Base-by-base conservation (phyloP, 148 eudicot genomes). In the Spergularia bocconei region DNA sequence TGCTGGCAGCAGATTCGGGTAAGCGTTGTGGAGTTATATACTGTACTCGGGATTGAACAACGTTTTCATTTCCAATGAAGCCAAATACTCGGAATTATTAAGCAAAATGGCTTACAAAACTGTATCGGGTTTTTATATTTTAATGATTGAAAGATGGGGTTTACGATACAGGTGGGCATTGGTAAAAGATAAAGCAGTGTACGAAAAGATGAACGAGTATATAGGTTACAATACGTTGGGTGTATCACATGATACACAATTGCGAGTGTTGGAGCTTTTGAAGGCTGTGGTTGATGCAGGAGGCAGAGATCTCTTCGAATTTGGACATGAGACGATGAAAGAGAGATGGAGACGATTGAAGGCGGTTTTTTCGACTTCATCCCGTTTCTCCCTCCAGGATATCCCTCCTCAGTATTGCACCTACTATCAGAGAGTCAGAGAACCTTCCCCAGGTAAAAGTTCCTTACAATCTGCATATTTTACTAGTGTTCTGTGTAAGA, bases 1-100 rank as follows among this genome's bases (percentile, higher is more conserved):
- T 74, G 92, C 90, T n/a, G 92, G 92, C 38, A 77, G 79, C 13
- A 67, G 92, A 80, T 89, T 89, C 36, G 90, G 92, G 90, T 89
- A 77, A 12, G 39, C 2, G 36, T 29, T 0, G 36, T 29, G 4
- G 4, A 29, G 36, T 65, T 41, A 29, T 29, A 29, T 29, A 1
- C 25, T 29, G 7, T 58, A 58, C 33, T 29, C 33, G 33, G 33
- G 33, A 1, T 29, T 29, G 33, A 29, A 29, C 1, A 29, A 29
- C 33, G 1, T 41, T 41, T 5, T 8, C 47, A 41, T 41, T 41
- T 41, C 47, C 47, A 41, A 41, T 41, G 7, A 8, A 41, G 47
- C 47, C 7, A 44, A 44, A 44, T 6, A 44, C 48, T 44, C 10
- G 10, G 1, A 0, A 4, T 44, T 44, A 2, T 44, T 44, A 29